Percentiles rank a stretch among this genome's conserved stretches.
These are phyloP conservation scores for Chaetothyriales sp. DNA, from an alignment of 2,329 filamentous ascomycete genomes.

Conservation along the genomic window DNA sequence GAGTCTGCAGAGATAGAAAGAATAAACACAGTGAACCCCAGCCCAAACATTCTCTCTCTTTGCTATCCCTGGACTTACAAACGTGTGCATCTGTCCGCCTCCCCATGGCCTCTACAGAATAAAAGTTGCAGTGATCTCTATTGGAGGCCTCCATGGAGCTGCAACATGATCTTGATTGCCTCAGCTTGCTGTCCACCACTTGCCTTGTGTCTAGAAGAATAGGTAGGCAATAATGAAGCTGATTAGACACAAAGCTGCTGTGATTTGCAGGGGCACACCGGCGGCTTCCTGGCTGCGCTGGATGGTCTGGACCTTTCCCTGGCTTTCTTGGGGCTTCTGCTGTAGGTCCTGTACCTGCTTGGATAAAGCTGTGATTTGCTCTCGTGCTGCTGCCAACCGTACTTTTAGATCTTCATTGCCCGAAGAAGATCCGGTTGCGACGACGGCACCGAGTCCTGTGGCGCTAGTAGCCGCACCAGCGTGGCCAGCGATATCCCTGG, in stretches of 20 bases:
- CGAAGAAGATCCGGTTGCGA: conserved; percentile 33
- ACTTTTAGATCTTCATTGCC: conserved; percentile 50
- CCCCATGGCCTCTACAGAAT: background rate
- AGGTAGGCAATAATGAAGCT: conserved; percentile 92
- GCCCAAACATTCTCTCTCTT: background rate
- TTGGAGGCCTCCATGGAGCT: background rate
- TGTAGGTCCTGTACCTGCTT: conserved; percentile 53
- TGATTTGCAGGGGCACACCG: conserved; percentile 75
- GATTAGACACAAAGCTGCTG: conserved; percentile 67
- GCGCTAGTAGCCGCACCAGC: conserved; percentile 22
- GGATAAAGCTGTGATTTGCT: conserved; percentile 53
- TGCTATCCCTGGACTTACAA: background rate
- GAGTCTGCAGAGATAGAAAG: conserved; percentile 45
- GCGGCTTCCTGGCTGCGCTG: conserved; percentile 39
- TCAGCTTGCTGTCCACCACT: background rate
- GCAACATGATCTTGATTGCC: background rate
- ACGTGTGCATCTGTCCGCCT: background rate
- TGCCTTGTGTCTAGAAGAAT: conserved; percentile 55
- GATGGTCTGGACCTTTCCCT: conserved; percentile 38
- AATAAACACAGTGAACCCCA: background rate
- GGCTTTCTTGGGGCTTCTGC: conserved; percentile 50
- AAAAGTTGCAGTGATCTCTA: background rate
- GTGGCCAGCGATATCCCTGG: conserved; percentile 16
- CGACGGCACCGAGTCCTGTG: conserved; percentile 33
- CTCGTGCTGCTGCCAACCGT: conserved; percentile 61